Conservation (phyloP, 2,329 filamentous ascomycete genomes). For the Pestalotiopsis fici region DNA sequence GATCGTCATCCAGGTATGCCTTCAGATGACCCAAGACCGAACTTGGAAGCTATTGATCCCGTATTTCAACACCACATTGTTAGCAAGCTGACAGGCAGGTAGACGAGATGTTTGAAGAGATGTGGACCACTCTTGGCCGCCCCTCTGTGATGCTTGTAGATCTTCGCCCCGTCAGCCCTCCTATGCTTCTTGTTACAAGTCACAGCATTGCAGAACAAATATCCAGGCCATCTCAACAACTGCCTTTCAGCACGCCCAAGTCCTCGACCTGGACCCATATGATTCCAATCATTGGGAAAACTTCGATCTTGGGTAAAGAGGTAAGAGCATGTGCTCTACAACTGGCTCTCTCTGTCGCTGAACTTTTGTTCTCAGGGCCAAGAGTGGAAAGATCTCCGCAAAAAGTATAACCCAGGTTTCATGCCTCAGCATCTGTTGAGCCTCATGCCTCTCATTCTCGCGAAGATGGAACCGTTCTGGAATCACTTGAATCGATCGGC, state of each 20-base stretch:
- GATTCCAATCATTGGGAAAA: background rate
- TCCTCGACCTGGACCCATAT: conserved; percentile 16
- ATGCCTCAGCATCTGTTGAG: conserved; percentile 37
- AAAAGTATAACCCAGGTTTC: conserved; percentile 37
- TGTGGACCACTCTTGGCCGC: conserved; percentile 28
- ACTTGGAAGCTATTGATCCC: background rate
- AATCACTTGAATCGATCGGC: conserved; percentile 29
- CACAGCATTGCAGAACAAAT: conserved; percentile 39
- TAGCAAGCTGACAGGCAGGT: background rate
- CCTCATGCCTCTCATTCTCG: conserved; percentile 34
- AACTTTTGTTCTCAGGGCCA: conserved; percentile 4
- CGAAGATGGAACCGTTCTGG: conserved; percentile 33
- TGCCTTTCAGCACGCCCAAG: conserved; percentile 34
- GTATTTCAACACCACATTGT: background rate
- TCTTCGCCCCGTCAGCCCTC: conserved; percentile 31
- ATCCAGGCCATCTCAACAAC: conserved; percentile 29
- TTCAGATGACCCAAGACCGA: no score
- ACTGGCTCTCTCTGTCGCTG: background rate
- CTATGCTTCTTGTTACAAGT: conserved; percentile 31
- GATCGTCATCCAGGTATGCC: background rate
- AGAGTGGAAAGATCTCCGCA: conserved; percentile 26
- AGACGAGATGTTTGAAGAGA: conserved; percentile 17
- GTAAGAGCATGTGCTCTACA: background rate
- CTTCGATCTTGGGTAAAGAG: background rate
- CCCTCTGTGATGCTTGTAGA: conserved; percentile 36